phyloP scores from a whole-genome alignment of 345 rosid species.

The Trapa bicornis region DNA sequence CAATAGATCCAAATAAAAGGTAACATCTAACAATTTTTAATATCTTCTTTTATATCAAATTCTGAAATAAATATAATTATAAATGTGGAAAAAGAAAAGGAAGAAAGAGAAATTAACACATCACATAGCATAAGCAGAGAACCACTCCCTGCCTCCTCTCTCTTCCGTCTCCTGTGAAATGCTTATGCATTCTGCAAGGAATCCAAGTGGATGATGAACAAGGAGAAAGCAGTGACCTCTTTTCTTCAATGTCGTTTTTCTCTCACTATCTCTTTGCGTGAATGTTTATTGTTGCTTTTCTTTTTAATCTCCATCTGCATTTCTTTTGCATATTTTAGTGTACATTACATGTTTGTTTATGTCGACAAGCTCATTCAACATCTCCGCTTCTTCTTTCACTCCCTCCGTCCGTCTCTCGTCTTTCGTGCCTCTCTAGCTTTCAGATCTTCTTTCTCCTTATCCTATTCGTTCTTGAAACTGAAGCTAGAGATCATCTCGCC shows the following conservation, averaged over 20 bases:
- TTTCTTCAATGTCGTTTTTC: conserved; percentile 20
- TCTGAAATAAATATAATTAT: too few relatives aligned
- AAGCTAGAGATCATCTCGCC: conserved; percentile 11
- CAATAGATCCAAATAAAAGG: too few relatives aligned
- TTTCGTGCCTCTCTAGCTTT: too few relatives aligned
- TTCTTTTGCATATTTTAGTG: conserved; percentile 5
- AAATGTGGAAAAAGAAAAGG: neutral
- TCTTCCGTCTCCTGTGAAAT: neutral
- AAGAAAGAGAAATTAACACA: conserved; percentile 4
- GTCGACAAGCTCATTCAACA: neutral
- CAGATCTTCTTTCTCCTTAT: conserved; percentile 6
- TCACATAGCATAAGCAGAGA: neutral
- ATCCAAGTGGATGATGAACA: neutral
- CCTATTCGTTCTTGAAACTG: conserved; percentile 3
- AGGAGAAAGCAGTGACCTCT: conserved; percentile 2
- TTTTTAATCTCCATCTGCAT: neutral
- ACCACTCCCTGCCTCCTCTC: neutral
- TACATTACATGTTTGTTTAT: neutral
- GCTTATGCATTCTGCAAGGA: neutral
- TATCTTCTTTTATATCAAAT: too few relatives aligned
- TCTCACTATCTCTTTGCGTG: conserved; percentile 12
- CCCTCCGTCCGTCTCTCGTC: neutral
- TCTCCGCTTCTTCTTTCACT: neutral
- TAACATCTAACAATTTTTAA: too few relatives aligned
- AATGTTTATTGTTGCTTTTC: neutral